Evolutionary conservation across 1,139 yeast species (phyloP).

Genomic region (Geotrichum carabidarum): DNA sequence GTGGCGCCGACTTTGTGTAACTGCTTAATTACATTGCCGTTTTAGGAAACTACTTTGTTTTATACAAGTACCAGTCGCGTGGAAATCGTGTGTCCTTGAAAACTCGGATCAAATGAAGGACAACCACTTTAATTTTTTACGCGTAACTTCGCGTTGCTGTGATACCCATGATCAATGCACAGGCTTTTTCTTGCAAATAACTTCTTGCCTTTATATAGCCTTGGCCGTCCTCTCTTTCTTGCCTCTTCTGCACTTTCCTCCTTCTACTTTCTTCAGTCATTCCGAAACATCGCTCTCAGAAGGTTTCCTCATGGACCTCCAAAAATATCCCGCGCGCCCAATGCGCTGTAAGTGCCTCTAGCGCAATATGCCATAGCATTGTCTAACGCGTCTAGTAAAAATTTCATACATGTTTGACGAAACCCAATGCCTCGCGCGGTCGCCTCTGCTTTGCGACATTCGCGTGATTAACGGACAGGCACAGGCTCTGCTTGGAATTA

Average conservation of each 20-base stretch:
- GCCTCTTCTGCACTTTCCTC: not conserved
- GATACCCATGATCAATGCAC: not conserved
- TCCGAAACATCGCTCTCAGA: not conserved
- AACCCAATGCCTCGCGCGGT: constrained; percentile 35
- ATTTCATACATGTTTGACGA: constrained; percentile 38
- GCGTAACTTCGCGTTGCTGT: constrained; percentile 10
- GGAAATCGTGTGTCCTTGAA: not conserved
- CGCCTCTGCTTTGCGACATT: constrained; percentile 25
- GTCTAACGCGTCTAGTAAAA: constrained; percentile 28
- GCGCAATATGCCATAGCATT: not conserved
- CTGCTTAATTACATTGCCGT: not conserved
- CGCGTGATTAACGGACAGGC: constrained; percentile 30
- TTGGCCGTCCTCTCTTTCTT: too few species aligned
- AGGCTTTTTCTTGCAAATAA: too few species aligned
- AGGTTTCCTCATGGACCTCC: constrained; percentile 8
- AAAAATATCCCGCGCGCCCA: constrained; percentile 21
- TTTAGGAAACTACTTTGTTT: not conserved
- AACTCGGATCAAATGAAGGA: not conserved
- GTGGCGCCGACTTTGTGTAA: not conserved
- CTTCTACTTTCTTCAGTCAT: not conserved
- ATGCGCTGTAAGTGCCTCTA: constrained; percentile 23
- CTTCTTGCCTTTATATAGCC: too few species aligned
- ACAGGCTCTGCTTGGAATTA: constrained; percentile 31
- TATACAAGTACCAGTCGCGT: not conserved
- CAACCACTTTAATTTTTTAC: not conserved